phyloP scores from a whole-genome alignment of 495 filamentous ascomycete species.

The Clohesyomyces aquaticus region DNA sequence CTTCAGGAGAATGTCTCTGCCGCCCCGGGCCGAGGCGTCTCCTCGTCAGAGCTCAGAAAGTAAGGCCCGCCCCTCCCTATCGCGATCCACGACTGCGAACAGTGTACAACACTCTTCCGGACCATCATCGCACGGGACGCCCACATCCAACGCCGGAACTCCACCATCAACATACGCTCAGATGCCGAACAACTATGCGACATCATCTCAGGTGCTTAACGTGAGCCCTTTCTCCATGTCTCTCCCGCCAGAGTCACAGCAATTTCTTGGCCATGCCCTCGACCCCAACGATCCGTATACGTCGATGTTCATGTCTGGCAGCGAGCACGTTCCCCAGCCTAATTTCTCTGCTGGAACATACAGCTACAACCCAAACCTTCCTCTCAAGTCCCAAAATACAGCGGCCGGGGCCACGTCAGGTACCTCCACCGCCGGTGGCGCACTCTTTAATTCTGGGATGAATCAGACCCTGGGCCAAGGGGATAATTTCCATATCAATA shows the following conservation, averaged over 20 bases:
- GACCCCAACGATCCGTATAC: constrained; percentile 52
- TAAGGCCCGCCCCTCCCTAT: constrained; percentile 14
- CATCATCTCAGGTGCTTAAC: constrained; percentile 26
- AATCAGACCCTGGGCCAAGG: constrained; percentile 23
- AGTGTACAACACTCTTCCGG: constrained; percentile 11
- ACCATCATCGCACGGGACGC: constrained; percentile 15
- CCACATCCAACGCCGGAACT: constrained; percentile 22
- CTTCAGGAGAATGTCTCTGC: constrained; percentile 48
- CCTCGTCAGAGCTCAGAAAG: constrained; percentile 6
- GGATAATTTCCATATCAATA: background rate
- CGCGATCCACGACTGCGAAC: constrained; percentile 14
- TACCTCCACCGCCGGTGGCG: background rate
- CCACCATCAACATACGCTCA: constrained; percentile 24
- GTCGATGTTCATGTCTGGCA: constrained; percentile 52
- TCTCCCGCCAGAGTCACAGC: constrained; percentile 56
- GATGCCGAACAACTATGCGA: constrained; percentile 15
- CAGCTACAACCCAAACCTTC: constrained; percentile 46
- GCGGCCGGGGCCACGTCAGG: background rate
- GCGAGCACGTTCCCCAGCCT: constrained; percentile 41
- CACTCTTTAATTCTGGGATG: constrained; percentile 8
- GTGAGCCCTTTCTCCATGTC: constrained; percentile 50
- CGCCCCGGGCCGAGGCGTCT: constrained; percentile 36
- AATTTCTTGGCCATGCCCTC: constrained; percentile 52
- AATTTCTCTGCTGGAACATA: constrained; percentile 42
- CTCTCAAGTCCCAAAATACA: constrained; percentile 18